Base-by-base conservation (phyloP, 441 rosid genomes). In the Eutrema salsugineum region DNA sequence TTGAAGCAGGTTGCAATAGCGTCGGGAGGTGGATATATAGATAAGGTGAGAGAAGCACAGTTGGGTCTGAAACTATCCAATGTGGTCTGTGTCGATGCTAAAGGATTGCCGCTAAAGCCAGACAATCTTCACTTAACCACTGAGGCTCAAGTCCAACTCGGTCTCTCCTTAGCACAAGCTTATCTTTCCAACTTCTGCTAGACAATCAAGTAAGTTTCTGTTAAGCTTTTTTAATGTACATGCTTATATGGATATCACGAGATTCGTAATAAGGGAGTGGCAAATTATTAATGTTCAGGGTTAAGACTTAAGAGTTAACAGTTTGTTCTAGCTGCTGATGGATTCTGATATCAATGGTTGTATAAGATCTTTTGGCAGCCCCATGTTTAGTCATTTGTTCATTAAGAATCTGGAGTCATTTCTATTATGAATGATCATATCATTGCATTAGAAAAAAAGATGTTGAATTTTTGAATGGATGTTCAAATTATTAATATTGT, bases 71-170 rank as follows among this genome's bases (percentile, higher is more conserved):
- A 83, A 19, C 65, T 94, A 0, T 81, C 82, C 0, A 87, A 91
- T 64, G 90, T 88, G 35, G 83, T 78, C 1, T 84, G 91, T 40
- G 93, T 91, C 1, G 97, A 94, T 80, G 97, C 97, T 2, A 87
- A 81, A 63, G 97, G 97, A 17, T 76, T 91, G 84, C 66, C 77
- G 2, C 80, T 93, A 16, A 78, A 85, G 69, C 79, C 85, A 1
- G 97, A 93, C 63, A 62, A 91, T 51, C 91, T 93, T 63, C 94
- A 93, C 77, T 82, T 91, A 11, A 86, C 94, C 2, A 91, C 98
- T 0, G 80, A 71, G 30, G 85, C 93, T 14, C 90, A 88, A 79
- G 93, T 87, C 9, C 77, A 80, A 75, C 70, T 91, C 35, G 98
- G 98, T 8, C 86, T 73, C 20, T 78, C 87, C 70, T 73, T 93